These are phyloP conservation scores for Leishmania gerbilli DNA, from an alignment of 208 protist genomes.

Conservation along the genomic window DNA sequence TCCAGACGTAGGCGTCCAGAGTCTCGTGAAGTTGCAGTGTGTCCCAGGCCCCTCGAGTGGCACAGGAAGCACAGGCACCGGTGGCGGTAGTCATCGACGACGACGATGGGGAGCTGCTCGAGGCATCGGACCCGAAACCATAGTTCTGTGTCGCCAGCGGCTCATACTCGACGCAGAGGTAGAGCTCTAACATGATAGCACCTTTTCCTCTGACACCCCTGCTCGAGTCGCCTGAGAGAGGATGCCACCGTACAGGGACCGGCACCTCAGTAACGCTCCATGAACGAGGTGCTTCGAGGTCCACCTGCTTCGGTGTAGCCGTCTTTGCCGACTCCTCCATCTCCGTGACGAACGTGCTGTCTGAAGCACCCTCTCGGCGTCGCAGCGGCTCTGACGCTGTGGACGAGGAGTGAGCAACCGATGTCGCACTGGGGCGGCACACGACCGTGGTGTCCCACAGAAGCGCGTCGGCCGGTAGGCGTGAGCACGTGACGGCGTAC, in stretches of 20 bases:
- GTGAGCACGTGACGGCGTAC: conserved; percentile 2
- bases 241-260: conserved; percentile 27
- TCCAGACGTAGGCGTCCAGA: conserved; percentile 26
- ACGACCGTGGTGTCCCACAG: conserved; percentile 20
- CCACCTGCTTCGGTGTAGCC: background rate
- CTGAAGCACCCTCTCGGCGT: background rate
- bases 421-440: conserved; percentile 1
- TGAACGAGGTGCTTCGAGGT: conserved; percentile 4
- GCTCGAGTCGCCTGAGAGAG: background rate
- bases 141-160: background rate
- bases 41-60: background rate
- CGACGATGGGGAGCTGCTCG: background rate
- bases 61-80: background rate
- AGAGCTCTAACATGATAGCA: conserved; percentile 4
- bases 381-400: background rate
- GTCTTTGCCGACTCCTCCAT: background rate
- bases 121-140: background rate
- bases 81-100: background rate
- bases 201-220: background rate
- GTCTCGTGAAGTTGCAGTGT: conserved; percentile 15
- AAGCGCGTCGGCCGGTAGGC: conserved; percentile 1
- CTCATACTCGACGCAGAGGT: conserved; percentile 29
- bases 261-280: conserved; percentile 24
- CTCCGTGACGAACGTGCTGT: conserved; percentile 18
- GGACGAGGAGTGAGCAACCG: background rate